Conservation (phyloP, 768 basidiomycete genomes). For the Tylopilus felleus region DNA sequence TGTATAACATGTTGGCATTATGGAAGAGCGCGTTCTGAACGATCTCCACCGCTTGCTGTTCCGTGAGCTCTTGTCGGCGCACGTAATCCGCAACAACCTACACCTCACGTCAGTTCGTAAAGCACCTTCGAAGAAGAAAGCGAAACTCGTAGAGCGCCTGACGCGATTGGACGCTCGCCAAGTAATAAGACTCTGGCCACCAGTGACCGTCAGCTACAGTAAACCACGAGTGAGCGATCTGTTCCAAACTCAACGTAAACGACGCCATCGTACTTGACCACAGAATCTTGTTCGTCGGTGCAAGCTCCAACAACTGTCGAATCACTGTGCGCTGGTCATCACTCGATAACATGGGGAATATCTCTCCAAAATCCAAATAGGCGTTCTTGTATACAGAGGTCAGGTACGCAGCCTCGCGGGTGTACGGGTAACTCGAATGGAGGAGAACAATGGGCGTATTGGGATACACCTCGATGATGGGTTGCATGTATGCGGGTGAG, state of each 20-base stretch:
- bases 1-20: slow-evolving; percentile 64
- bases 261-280: slow-evolving; percentile 62
- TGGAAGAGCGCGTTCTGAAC: slow-evolving; percentile 59
- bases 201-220: slow-evolving; percentile 29
- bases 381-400: slow-evolving; percentile 70
- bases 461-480: slow-evolving; percentile 62
- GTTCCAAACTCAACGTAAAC: no score
- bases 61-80: slow-evolving; percentile 45
- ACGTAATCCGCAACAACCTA: slow-evolving; percentile 60
- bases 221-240: background rate
- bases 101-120: slow-evolving; percentile 51
- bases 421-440: slow-evolving; percentile 77
- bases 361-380: slow-evolving; percentile 76
- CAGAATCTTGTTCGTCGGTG: slow-evolving; percentile 75
- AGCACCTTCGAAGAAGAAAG: background rate
- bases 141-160: slow-evolving; percentile 56
- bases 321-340: slow-evolving; percentile 60
- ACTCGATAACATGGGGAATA: slow-evolving; percentile 65
- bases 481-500: slow-evolving; percentile 66
- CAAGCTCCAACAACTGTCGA: slow-evolving; percentile 63
- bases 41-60: slow-evolving; percentile 51
- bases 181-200: slow-evolving; percentile 78
- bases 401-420: slow-evolving; percentile 75
- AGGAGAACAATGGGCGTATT: slow-evolving; percentile 62
- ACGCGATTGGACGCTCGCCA: slow-evolving; percentile 63